Conservation (phyloP, 306 rosid genomes). For the Vigna nakashimae region DNA sequence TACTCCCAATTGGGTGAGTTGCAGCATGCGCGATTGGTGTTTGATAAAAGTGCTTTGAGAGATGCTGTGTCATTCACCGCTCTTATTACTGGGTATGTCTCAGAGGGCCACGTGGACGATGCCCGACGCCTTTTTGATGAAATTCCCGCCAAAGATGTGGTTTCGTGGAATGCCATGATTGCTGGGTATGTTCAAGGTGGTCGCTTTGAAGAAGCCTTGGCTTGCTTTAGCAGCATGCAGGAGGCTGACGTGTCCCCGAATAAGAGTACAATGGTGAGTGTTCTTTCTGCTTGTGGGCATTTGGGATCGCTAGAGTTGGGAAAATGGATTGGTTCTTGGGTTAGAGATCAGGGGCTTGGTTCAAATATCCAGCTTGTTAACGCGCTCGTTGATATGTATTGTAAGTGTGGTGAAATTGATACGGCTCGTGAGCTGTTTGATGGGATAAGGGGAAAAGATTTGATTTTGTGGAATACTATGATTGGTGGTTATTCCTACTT, state of each 20-base stretch:
- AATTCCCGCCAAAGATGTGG: constrained; percentile 68
- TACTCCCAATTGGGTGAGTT: constrained; percentile 64
- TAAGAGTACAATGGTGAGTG: constrained; percentile 66
- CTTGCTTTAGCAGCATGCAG: constrained; percentile 65
- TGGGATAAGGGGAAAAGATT: constrained; percentile 63
- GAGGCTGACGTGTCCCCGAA: constrained; percentile 52
- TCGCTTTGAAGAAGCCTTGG: constrained; percentile 65
- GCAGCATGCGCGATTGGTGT: constrained; percentile 60
- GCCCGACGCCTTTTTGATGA: constrained; percentile 69
- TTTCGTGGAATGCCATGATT: constrained; percentile 92
- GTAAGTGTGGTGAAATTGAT: constrained; percentile 71
- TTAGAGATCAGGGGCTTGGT: constrained; percentile 56
- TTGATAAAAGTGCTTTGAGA: constrained; percentile 63
- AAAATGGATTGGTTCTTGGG: constrained; percentile 65
- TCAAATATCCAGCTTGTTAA: constrained; percentile 64
- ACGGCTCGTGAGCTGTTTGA: constrained; percentile 74
- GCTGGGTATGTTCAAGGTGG: constrained; percentile 70
- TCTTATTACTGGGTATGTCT: constrained; percentile 65
- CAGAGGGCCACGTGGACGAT: constrained; percentile 61
- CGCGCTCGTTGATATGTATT: constrained; percentile 79
- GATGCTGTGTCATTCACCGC: constrained; percentile 83
- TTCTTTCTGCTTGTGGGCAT: constrained; percentile 81
- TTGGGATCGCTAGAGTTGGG: constrained; percentile 63
- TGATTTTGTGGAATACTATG: constrained; percentile 88
- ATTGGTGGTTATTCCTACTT: constrained; percentile 71